A percentile compares a stretch with the other conserved stretches of the same genome.
phyloP scores from a whole-genome alignment of 169 alveolate species.

The Theileria orientalis region DNA sequence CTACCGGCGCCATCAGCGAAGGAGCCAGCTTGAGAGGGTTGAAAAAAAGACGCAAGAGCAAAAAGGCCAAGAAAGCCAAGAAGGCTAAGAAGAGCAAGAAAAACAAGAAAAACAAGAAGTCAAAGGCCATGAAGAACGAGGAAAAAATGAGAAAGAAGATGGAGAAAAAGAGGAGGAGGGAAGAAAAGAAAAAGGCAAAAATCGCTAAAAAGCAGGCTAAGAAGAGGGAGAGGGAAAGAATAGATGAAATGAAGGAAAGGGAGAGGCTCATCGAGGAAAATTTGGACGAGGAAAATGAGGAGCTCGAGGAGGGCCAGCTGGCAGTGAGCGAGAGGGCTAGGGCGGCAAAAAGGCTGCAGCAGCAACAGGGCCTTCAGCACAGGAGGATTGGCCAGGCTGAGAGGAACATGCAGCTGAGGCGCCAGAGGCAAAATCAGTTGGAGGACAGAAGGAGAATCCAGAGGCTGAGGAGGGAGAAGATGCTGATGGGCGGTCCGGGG shows the following conservation, averaged over 20 bases:
- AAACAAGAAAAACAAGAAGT: background rate
- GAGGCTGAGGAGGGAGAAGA: constrained; percentile 10
- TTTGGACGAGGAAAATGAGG: constrained; percentile 9
- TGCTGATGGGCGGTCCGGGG: background rate
- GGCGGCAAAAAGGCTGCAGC: constrained; percentile 3
- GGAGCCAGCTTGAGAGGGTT: constrained; percentile 25
- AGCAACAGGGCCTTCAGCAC: background rate
- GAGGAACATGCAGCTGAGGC: background rate
- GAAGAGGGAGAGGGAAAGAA: constrained; percentile 13
- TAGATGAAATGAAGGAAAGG: constrained; percentile 5
- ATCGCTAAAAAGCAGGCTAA: background rate
- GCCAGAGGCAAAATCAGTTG: background rate
- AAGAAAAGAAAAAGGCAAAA: constrained; percentile 13
- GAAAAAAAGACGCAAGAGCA: constrained; percentile 18
- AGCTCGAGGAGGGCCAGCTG: background rate
- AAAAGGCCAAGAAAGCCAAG: constrained; percentile 14
- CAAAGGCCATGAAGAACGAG: constrained; percentile 1
- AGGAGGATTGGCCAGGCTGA: constrained; percentile 1
- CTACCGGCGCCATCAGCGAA: background rate
- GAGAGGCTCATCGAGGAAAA: constrained; percentile 10
- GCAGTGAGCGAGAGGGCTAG: constrained; percentile 2
- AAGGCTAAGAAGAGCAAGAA: constrained; percentile 17
- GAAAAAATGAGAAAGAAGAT: background rate
- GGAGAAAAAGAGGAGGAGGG: constrained; percentile 14
- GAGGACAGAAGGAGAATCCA: background rate